These are phyloP conservation scores for Kalanchoe fedtschenkoi DNA, from an alignment of 164 flowering plant species.

Conservation along the genomic window DNA sequence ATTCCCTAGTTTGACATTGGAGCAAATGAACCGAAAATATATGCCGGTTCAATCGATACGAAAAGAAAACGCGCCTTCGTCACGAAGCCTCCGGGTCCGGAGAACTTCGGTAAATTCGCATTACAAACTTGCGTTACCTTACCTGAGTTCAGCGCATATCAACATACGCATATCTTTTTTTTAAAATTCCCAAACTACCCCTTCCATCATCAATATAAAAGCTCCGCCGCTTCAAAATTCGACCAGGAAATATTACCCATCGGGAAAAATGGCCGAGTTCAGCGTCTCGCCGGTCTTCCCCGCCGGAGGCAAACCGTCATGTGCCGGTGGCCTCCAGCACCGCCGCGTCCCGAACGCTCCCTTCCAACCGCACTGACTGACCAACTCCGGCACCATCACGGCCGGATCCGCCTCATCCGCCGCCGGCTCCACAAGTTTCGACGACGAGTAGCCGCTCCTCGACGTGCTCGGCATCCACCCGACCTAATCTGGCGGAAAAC, in stretches of 20 bases:
- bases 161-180: not conserved
- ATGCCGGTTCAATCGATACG: too few species aligned
- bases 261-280: slow-evolving; percentile 48
- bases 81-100: not conserved
- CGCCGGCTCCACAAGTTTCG: slow-evolving; percentile 26
- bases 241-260: not conserved
- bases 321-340: slow-evolving; percentile 22
- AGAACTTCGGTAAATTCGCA: not conserved
- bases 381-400: slow-evolving; percentile 45
- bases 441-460: slow-evolving; percentile 73
- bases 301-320: slow-evolving; percentile 39
- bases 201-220: not conserved
- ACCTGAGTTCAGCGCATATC: too few species aligned
- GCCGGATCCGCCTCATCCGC: slow-evolving; percentile 19
- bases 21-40: too few species aligned
- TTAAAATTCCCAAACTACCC: not conserved
- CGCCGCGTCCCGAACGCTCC: slow-evolving; percentile 59
- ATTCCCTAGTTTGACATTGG: too few species aligned
- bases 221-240: not conserved
- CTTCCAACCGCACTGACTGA: slow-evolving; percentile 49
- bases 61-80: too few species aligned
- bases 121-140: not conserved
- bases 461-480: slow-evolving; percentile 88
- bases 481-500: slow-evolving; percentile 82
- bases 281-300: slow-evolving; percentile 74